Conservation (phyloP, 352 stramenopile genomes). For the Phytophthora aleatoria region DNA sequence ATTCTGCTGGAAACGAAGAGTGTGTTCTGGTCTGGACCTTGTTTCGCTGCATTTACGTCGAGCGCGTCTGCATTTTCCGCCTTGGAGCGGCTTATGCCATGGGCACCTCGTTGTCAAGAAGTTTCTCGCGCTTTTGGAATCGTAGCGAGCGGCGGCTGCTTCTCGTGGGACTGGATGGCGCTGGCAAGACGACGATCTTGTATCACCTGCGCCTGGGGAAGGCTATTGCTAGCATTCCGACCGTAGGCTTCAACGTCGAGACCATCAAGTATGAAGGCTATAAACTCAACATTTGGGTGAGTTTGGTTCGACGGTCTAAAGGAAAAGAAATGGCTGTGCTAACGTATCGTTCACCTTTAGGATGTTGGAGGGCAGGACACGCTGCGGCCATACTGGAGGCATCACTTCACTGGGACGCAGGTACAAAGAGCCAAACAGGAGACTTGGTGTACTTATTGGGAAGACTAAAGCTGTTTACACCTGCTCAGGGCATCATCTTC, state of each 20-base stretch:
- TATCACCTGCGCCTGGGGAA: conserved; percentile 82
- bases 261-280: conserved; percentile 73
- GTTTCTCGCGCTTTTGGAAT: conserved; percentile 72
- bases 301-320: background rate
- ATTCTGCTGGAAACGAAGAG: conserved; percentile 1
- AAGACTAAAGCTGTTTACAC: background rate
- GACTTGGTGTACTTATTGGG: background rate
- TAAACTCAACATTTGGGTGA: conserved; percentile 84
- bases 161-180: conserved; percentile 75
- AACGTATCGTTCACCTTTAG: conserved; percentile 29
- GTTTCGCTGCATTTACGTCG: conserved; percentile 1
- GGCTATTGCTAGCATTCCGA: conserved; percentile 79
- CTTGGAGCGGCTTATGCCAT: conserved; percentile 51
- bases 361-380: conserved; percentile 85
- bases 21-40: background rate
- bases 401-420: conserved; percentile 87
- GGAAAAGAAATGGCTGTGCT: background rate
- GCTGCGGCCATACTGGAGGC: conserved; percentile 79
- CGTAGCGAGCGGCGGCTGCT: conserved; percentile 78
- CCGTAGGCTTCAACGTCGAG: conserved; percentile 85
- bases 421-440: conserved; percentile 24
- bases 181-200: conserved; percentile 84
- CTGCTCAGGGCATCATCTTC: conserved; percentile 76
- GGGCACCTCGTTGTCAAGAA: conserved; percentile 71
- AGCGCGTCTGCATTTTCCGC: conserved; percentile 10